phyloP scores from a whole-genome alignment of 1,284 basidiomycete species.

The Marasmius sp. region DNA sequence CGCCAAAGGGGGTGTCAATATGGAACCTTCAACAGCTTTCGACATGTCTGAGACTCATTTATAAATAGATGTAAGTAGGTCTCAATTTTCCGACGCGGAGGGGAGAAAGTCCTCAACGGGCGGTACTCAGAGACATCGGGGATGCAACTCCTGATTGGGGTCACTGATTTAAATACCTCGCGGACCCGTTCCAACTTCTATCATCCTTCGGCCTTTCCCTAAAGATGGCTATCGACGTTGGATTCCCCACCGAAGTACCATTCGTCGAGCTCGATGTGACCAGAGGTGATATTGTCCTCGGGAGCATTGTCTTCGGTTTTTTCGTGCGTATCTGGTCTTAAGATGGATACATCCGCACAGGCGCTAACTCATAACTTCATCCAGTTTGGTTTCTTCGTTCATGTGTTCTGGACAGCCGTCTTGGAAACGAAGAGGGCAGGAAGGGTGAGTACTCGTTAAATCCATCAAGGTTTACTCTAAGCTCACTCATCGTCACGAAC shows the following conservation, averaged over 20 bases:
- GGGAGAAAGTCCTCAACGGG: background rate
- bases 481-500: background rate
- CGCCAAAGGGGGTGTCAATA: too few relatives aligned
- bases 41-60: too few relatives aligned
- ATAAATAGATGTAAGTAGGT: too few relatives aligned
- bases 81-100: too few relatives aligned
- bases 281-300: background rate
- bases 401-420: background rate
- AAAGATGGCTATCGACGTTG: background rate
- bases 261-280: background rate
- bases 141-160: too few relatives aligned
- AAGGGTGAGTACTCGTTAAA: background rate
- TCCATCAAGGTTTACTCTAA: background rate
- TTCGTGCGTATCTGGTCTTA: background rate
- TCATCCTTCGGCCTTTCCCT: too few relatives aligned
- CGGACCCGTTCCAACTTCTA: too few relatives aligned
- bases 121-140: background rate
- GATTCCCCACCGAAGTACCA: background rate
- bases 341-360: background rate
- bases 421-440: background rate
- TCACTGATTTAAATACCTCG: too few relatives aligned
- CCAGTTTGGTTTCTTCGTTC: background rate
- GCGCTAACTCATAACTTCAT: background rate
- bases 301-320: background rate
- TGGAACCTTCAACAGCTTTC: too few relatives aligned